Evolutionary conservation across 140 eudicot species (phyloP).

Genomic region (Bidens hawaiensis): DNA sequence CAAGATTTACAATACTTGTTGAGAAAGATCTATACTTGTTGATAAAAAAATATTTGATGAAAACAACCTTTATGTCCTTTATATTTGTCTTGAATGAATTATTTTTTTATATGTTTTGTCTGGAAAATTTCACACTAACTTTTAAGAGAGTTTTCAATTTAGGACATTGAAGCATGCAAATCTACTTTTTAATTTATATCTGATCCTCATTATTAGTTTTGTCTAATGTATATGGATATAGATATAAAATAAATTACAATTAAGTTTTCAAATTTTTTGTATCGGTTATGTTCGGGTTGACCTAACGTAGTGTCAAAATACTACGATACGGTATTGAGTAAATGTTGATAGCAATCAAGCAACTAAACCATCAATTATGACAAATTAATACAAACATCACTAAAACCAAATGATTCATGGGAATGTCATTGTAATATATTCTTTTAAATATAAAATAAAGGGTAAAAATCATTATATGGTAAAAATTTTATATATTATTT

Average conservation of each 20-base stretch:
- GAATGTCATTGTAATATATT: background rate
- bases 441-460: no score
- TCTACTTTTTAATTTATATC: background rate
- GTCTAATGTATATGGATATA: no score
- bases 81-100: background rate
- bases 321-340: background rate
- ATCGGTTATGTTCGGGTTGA: no score
- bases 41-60: background rate
- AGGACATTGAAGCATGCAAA: conserved; percentile 3
- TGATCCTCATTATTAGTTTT: background rate
- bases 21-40: background rate
- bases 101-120: background rate
- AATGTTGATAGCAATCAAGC: background rate
- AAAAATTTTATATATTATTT: background rate
- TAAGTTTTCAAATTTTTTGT: no score
- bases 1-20: background rate
- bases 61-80: conserved; percentile 3
- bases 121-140: background rate
- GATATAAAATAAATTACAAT: no score
- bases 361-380: conserved; percentile 7
- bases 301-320: background rate
- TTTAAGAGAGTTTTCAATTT: background rate
- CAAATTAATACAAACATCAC: conserved; percentile 21
- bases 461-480: background rate
- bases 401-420: conserved; percentile 8